Evolutionary conservation across 2,329 filamentous ascomycete genomes (phyloP).

Genomic region (Curvularia spicifera): DNA sequence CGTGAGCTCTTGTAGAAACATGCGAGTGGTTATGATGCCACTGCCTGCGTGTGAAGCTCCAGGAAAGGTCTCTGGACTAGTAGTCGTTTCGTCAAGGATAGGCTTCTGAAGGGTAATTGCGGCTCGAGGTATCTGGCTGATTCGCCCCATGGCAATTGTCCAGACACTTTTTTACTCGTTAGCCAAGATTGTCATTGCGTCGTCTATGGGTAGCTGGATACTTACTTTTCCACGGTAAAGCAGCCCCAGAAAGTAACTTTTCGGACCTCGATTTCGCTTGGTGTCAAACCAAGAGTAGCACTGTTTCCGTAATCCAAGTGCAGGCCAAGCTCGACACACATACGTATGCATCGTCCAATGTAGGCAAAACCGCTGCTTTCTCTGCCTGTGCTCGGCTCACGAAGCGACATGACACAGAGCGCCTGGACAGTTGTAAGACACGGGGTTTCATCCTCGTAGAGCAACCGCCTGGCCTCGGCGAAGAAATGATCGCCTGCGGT

Average conservation of each 20-base stretch:
- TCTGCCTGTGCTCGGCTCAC: slow-evolving; percentile 74
- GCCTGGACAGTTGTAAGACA: slow-evolving; percentile 75
- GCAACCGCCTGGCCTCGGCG: slow-evolving; percentile 68
- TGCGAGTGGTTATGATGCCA: slow-evolving; percentile 35
- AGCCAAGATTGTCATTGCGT: slow-evolving; percentile 7
- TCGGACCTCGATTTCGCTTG: slow-evolving; percentile 56
- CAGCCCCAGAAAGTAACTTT: slow-evolving; percentile 62
- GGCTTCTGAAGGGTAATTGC: slow-evolving; percentile 58
- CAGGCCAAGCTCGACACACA: slow-evolving; percentile 74
- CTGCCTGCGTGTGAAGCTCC: slow-evolving; percentile 17
- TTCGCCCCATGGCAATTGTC: slow-evolving; percentile 55
- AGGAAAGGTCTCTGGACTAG: slow-evolving; percentile 45
- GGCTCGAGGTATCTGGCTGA: slow-evolving; percentile 56
- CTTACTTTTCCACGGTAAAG: slow-evolving; percentile 58
- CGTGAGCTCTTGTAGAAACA: slow-evolving; percentile 63
- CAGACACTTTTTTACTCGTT: slow-evolving; percentile 46
- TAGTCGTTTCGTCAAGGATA: slow-evolving; percentile 66
- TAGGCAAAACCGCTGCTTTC: slow-evolving; percentile 77
- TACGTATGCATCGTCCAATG: slow-evolving; percentile 72
- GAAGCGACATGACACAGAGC: slow-evolving; percentile 75
- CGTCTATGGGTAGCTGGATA: slow-evolving; percentile 11
- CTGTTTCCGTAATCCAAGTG: slow-evolving; percentile 58
- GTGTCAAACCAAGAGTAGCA: slow-evolving; percentile 40
- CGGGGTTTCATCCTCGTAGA: slow-evolving; percentile 65
- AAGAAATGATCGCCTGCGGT: slow-evolving; percentile 78